Evolutionary conservation across 257 asterid genomes (phyloP), one percentile per base, ranked within the genome.

Genomic region (Jaltomata sinuosa): DNA sequence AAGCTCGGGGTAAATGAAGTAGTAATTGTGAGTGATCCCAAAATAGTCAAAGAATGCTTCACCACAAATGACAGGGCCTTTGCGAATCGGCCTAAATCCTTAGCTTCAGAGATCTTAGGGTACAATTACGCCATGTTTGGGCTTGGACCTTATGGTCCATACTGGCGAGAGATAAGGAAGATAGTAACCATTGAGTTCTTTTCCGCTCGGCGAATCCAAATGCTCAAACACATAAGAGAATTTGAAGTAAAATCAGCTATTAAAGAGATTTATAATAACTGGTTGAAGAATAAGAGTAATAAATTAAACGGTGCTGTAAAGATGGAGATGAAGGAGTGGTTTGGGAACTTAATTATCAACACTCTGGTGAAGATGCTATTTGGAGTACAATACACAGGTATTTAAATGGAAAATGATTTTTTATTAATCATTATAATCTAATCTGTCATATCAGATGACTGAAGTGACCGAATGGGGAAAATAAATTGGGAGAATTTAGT

Each of bases 121-220:
- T 85, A 87, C 55, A 65, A 87, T 64, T 55, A 45, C 11, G 87
- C 88, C 87, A 81, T 80, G 81, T 81, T 89, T 69, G 87, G 83
- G 6, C 31, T 87, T 50, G 27, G 84, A 14, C 89, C 85, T 22
- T 77, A 89, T 55, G 87, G 90, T 1, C 50, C 87, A 0, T 87
- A 85, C 29, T 85, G 88, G 88, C 81, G 89, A 4, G 87, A 83
- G 53, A 14, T 83, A 0, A 87, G 90, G 7, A 89, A 89, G 29
- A 25, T 86, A 5, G 19, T n/a, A n/a, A 50, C 86, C 5, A 3
- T 78, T 1, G 87, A 85, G 25, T 82, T 89, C 2, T 79, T 89
- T 74, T 89, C 90, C 0, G 1, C 32, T 5, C 40, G 49, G 11
- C 61, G 83, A 45, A 57, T 85, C 9, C 84, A 89, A 71, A 79